Evolutionary conservation across 805 yeast species (phyloP).

Genomic region (Spencermartinsiella europaea): DNA sequence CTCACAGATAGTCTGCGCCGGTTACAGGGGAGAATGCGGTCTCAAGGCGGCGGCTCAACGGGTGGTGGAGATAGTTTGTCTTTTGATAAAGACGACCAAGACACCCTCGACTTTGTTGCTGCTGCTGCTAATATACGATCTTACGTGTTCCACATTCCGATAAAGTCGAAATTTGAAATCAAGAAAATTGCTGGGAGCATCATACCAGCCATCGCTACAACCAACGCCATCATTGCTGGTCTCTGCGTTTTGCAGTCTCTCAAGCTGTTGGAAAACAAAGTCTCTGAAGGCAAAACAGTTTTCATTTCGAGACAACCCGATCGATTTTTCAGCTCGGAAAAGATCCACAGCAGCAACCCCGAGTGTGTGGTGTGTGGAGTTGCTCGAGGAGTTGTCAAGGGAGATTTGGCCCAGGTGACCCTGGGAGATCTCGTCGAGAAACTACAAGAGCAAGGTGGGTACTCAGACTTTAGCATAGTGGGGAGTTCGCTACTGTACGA

Average conservation of each 20-base stretch:
- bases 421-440: slow-evolving; percentile 49
- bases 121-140: slow-evolving; percentile 81
- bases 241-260: slow-evolving; percentile 72
- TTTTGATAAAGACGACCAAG: slow-evolving; percentile 94
- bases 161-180: slow-evolving; percentile 74
- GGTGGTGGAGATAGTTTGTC: slow-evolving; percentile 35
- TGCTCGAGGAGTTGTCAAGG: slow-evolving; percentile 28
- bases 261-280: slow-evolving; percentile 31
- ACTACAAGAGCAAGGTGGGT: slow-evolving; percentile 42
- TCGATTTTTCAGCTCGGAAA: slow-evolving; percentile 61
- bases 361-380: slow-evolving; percentile 54
- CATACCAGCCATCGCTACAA: slow-evolving; percentile 97
- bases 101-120: slow-evolving; percentile 80
- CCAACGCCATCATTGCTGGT: slow-evolving; percentile 94
- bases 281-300: slow-evolving; percentile 36
- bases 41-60: slow-evolving; percentile 31
- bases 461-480: slow-evolving; percentile 51
- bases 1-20: slow-evolving; percentile 45
- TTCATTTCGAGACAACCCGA: slow-evolving; percentile 53
- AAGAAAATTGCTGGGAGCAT: slow-evolving; percentile 96
- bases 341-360: slow-evolving; percentile 56
- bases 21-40: slow-evolving; percentile 46
- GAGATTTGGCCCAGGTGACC: slow-evolving; percentile 28
- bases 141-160: slow-evolving; percentile 59
- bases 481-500: slow-evolving; percentile 71